Evolutionary conservation across 306 rosid genomes (phyloP), one percentile per base, ranked within the genome.

Genomic region (Castanea sativa): DNA sequence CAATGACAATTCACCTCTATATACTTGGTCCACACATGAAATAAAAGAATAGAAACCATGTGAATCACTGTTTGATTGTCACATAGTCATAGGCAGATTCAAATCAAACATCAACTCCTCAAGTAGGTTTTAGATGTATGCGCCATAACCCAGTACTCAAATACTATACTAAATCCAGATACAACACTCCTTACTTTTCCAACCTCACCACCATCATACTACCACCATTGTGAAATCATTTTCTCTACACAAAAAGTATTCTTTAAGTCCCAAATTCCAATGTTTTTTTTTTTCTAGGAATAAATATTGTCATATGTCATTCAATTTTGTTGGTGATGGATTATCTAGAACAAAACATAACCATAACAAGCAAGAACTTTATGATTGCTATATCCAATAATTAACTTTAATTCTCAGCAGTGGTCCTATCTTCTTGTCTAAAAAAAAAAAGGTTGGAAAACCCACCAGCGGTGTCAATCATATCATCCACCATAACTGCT

Each of bases 381-480:
- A 63, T 14, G 21, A 63, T 35, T 63, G 69, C 10, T 16, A 4
- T 0, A 29, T 29, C 21, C 30, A 29, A 11, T 30, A 14, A 29
- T 63, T 63, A 5, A 63, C 69, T 63, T 60, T 5, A 21, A 58
- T 6, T 58, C 64, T 20, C 12, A 58, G 16, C 25, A 71, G 23
- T 25, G 9, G 10, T 25, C 8, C 69, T 38, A 38, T 41, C 6
- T 16, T 32, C 6, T 25, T 1, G 16, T 63, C 30, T 4, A 20
- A 30, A 8, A 74, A 45, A 74, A 45, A 16, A 55, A 79, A 35
- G 55, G 56, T 41, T 43, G 23, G 33, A 21, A 56, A 78, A 85
- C 95, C 76, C 75, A 92, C 98, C 98, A 57, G 98, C 98, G 14
- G 98, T 94, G 83, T 92, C 98, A 75, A 94, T 93, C 98, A 94